Conservation (phyloP, 2,329 filamentous ascomycete genomes). For the Periconia sp. region DNA sequence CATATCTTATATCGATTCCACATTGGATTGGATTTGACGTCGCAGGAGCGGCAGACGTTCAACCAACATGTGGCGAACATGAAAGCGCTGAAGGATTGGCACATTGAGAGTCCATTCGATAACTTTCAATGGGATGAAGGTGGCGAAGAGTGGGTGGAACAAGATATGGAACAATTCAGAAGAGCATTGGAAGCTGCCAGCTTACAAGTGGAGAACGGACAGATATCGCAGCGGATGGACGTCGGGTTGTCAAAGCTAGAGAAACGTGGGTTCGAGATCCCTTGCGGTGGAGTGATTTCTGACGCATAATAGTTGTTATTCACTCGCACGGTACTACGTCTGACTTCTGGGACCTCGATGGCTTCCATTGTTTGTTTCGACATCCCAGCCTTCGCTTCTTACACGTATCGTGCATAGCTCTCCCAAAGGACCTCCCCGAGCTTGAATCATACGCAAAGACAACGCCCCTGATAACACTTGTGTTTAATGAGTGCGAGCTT, state of each 20-base stretch:
- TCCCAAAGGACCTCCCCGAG: slow-evolving; percentile 24
- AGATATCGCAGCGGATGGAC: slow-evolving; percentile 6
- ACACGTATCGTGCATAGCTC: slow-evolving; percentile 39
- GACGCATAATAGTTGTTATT: slow-evolving; percentile 26
- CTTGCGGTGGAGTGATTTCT: background rate
- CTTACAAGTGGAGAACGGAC: slow-evolving; percentile 13
- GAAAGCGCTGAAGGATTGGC: slow-evolving; percentile 37
- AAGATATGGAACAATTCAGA: slow-evolving; percentile 41
- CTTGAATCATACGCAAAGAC: slow-evolving; percentile 23
- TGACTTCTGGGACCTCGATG: slow-evolving; percentile 40
- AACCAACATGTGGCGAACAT: slow-evolving; percentile 37
- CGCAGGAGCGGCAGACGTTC: slow-evolving; percentile 30
- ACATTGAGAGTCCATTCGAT: slow-evolving; percentile 44
- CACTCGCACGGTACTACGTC: slow-evolving; percentile 40
- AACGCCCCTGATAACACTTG: slow-evolving; percentile 38
- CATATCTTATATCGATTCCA: slow-evolving; percentile 39
- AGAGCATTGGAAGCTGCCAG: slow-evolving; percentile 33
- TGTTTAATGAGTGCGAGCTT: slow-evolving; percentile 45
- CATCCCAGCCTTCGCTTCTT: slow-evolving; percentile 41
- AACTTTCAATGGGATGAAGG: slow-evolving; percentile 40
- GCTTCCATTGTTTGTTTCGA: slow-evolving; percentile 41
- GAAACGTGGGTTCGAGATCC: slow-evolving; percentile 13
- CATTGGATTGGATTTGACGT: slow-evolving; percentile 21
- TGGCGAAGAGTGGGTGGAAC: slow-evolving; percentile 36
- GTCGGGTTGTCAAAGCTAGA: slow-evolving; percentile 36